phyloP scores from a whole-genome alignment of 495 filamentous ascomycete genomes.

The Pseudevernia furfuracea region DNA sequence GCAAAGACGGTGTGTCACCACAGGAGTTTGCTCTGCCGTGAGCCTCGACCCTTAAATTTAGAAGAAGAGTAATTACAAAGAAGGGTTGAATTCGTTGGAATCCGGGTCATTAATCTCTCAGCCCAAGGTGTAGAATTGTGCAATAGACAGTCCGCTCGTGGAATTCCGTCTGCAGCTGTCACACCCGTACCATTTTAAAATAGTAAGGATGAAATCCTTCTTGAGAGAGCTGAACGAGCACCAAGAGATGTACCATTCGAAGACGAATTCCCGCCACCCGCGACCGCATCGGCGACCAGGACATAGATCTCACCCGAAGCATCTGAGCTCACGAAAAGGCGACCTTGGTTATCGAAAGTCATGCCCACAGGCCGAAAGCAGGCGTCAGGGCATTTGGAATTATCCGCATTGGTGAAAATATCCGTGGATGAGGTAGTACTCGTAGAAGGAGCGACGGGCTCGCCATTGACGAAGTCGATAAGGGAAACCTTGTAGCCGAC shows the following conservation, averaged over 20 bases:
- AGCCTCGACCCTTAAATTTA: neutral
- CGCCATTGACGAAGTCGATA: conserved; percentile 37
- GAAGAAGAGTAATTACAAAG: too few species aligned
- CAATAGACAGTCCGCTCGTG: too few species aligned
- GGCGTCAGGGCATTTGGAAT: conserved; percentile 35
- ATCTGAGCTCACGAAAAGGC: conserved; percentile 53
- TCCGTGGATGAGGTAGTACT: conserved; percentile 39
- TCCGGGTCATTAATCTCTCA: too few species aligned
- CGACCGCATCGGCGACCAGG: conserved; percentile 26
- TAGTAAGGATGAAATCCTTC: neutral
- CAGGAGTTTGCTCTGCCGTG: neutral
- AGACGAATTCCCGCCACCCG: neutral
- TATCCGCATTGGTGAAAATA: conserved; percentile 44
- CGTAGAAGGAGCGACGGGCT: conserved; percentile 36
- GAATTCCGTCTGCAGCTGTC: too few species aligned
- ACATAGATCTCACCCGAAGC: conserved; percentile 52
- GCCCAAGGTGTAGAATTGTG: too few species aligned
- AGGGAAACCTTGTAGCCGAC: conserved; percentile 49
- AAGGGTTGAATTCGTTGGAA: too few species aligned
- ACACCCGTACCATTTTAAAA: too few species aligned
- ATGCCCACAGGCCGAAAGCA: conserved; percentile 54
- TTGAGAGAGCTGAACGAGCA: neutral
- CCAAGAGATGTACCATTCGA: neutral
- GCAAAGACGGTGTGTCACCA: neutral
- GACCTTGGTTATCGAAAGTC: conserved; percentile 38